Percentiles rank a stretch among this genome's conserved stretches.
phyloP scores from a whole-genome alignment of 768 basidiomycete genomes.

The Sistotremastrum niveocremeum region DNA sequence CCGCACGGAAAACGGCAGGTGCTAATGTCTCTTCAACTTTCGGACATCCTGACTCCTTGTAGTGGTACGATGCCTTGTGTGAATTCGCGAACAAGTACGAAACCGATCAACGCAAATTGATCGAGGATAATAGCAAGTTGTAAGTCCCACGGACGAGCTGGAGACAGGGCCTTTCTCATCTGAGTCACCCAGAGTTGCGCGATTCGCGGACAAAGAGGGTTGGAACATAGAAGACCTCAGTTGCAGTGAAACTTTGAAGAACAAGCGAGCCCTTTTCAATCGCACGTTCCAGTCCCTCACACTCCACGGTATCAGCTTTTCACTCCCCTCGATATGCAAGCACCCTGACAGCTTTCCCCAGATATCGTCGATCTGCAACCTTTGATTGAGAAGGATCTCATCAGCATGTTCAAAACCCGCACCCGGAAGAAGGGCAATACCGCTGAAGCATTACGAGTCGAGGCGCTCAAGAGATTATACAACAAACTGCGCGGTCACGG shows the following conservation, averaged over 20 bases:
- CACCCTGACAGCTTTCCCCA: background rate
- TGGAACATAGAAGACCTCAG: conserved; percentile 31
- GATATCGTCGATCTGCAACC: background rate
- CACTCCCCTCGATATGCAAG: background rate
- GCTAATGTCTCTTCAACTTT: no score
- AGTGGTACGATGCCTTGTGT: no score
- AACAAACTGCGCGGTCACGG: background rate
- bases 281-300: conserved; percentile 26
- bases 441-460: conserved; percentile 3
- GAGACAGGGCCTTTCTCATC: background rate
- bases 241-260: conserved; percentile 24
- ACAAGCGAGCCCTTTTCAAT: conserved; percentile 24
- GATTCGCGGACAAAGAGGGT: conserved; percentile 24
- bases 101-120: conserved; percentile 3
- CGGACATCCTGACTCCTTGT: no score
- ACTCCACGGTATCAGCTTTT: conserved; percentile 18
- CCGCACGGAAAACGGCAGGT: no score
- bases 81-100: background rate
- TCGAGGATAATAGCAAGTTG: background rate
- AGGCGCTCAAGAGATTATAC: conserved; percentile 14
- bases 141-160: background rate
- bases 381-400: conserved; percentile 30
- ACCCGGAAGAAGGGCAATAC: conserved; percentile 12
- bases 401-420: conserved; percentile 18
- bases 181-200: conserved; percentile 19